These are phyloP conservation scores for Paraphaeosphaeria sporulosa DNA, from an alignment of 2,329 filamentous ascomycete species.

Conservation along the genomic window DNA sequence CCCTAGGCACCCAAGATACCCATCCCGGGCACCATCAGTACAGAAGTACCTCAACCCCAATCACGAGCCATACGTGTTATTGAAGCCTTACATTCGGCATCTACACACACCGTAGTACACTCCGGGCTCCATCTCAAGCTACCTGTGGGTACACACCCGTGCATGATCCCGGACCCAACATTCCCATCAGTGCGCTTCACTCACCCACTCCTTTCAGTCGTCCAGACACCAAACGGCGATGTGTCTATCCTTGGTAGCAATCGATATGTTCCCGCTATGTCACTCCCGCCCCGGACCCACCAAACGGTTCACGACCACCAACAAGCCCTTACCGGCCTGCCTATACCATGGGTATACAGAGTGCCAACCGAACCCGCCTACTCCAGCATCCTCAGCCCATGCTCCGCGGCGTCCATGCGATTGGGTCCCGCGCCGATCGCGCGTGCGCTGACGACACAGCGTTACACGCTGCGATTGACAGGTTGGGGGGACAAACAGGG, in stretches of 20 bases:
- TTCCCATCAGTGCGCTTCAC: not conserved
- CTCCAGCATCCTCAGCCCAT: too few species aligned
- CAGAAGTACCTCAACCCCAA: not conserved
- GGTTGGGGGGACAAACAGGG: slow-evolving; percentile 8
- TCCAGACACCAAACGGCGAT: not conserved
- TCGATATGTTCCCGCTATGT: not conserved
- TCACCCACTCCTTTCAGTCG: not conserved
- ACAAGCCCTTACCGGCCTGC: too few species aligned
- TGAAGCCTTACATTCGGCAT: not conserved
- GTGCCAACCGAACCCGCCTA: too few species aligned
- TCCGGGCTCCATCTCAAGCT: not conserved
- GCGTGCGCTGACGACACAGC: not conserved
- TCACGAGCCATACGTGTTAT: not conserved
- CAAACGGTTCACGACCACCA: too few species aligned
- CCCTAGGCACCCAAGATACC: too few species aligned
- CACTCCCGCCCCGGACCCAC: too few species aligned
- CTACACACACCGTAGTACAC: too few species aligned
- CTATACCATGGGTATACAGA: too few species aligned
- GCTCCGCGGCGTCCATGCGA: not conserved
- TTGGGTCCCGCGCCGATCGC: not conserved
- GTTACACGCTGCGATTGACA: slow-evolving; percentile 2
- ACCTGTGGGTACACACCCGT: not conserved
- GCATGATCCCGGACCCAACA: not conserved
- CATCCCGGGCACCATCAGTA: too few species aligned
- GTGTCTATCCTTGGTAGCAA: not conserved